Percentiles rank a stretch among this genome's conserved stretches.
phyloP scores from a whole-genome alignment of 345 rosid species.

The Brassica napus region DNA sequence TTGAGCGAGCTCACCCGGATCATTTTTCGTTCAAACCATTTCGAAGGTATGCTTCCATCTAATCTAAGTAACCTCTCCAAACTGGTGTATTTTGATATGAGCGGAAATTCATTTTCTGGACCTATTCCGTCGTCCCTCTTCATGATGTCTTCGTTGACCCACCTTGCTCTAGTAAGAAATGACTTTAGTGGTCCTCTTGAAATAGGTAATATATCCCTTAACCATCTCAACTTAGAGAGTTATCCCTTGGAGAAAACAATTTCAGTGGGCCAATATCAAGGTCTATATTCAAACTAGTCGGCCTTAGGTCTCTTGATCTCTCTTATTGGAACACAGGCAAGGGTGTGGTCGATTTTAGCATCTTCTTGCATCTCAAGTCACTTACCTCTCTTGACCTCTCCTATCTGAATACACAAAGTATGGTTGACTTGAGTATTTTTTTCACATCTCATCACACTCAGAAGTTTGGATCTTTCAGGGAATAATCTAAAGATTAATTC shows the following conservation, averaged over 20 bases:
- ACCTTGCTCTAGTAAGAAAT: not conserved
- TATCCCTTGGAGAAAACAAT: not conserved
- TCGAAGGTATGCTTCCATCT: slow-evolving; percentile 22
- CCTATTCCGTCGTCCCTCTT: not conserved
- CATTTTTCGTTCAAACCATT: not conserved
- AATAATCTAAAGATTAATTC: not conserved
- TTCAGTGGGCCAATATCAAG: not conserved
- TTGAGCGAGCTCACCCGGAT: not conserved
- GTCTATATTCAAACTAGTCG: not conserved
- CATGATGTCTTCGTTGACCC: not conserved
- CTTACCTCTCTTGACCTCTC: too few relatives aligned
- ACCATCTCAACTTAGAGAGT: too few relatives aligned
- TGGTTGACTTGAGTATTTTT: not conserved
- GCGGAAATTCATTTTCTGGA: not conserved
- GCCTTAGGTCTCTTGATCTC: not conserved
- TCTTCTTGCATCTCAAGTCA: too few relatives aligned
- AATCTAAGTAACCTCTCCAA: slow-evolving; percentile 27
- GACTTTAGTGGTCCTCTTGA: too few relatives aligned
- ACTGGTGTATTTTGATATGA: not conserved
- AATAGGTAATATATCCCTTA: too few relatives aligned
- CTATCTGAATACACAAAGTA: too few relatives aligned
- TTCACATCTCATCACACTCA: not conserved
- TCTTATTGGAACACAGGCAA: not conserved
- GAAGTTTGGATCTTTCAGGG: not conserved
- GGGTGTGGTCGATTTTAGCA: too few relatives aligned